Percentiles rank a stretch among this genome's conserved stretches.
Evolutionary conservation across 2,329 filamentous ascomycete species (phyloP).

Genomic region (Venturia oleaginea): DNA sequence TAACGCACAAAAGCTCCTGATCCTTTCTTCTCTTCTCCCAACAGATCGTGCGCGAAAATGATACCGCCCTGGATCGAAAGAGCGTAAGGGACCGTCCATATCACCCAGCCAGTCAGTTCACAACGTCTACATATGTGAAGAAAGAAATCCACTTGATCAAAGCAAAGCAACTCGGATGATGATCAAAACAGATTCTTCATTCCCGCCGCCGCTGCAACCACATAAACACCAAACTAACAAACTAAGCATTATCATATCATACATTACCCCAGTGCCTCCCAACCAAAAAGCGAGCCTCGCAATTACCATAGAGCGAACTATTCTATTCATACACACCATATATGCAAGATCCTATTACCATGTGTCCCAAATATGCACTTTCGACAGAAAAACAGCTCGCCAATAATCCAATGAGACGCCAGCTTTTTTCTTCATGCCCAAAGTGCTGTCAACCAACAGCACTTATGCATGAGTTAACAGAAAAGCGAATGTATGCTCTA

Average conservation of each 20-base stretch:
- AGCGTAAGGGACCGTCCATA: too few relatives aligned
- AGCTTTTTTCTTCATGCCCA: background rate
- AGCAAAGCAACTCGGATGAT: too few relatives aligned
- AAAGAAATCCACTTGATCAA: too few relatives aligned
- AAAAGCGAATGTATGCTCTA: slow-evolving; percentile 4
- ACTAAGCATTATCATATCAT: slow-evolving; percentile 6
- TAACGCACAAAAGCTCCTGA: background rate
- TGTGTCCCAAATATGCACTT: background rate
- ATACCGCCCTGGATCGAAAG: too few relatives aligned
- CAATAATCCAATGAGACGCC: slow-evolving; percentile 4
- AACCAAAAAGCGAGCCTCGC: background rate
- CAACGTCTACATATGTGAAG: too few relatives aligned
- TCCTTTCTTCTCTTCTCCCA: too few relatives aligned
- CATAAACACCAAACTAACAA: background rate
- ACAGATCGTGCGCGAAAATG: too few relatives aligned
- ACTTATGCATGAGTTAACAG: background rate
- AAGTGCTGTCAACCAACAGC: background rate
- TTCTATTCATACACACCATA: slow-evolving; percentile 4
- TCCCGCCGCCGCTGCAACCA: too few relatives aligned
- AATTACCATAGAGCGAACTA: background rate
- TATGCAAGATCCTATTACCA: background rate
- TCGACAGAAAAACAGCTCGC: background rate
- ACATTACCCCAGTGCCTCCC: background rate
- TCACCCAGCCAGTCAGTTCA: too few relatives aligned
- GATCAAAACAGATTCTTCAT: too few relatives aligned